These are phyloP conservation scores for Fomitopsis palustris DNA, from an alignment of 1,284 basidiomycete species.

Conservation along the genomic window DNA sequence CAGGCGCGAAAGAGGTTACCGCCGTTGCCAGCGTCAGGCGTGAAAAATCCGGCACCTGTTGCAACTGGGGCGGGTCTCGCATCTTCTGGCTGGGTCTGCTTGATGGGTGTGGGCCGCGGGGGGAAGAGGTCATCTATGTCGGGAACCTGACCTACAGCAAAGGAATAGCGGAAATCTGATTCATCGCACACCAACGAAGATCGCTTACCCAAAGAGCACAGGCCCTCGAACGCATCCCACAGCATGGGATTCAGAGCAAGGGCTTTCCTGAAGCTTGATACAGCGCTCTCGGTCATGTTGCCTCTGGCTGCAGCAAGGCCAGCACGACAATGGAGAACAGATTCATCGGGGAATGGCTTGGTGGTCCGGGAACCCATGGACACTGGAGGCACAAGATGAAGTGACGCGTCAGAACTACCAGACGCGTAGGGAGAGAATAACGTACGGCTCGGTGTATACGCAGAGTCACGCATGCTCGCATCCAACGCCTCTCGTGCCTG, in stretches of 20 bases:
- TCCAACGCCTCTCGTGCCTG: conserved; percentile 72
- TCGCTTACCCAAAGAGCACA: conserved; percentile 76
- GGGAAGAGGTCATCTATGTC: conserved; percentile 71
- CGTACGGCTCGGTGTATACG: conserved; percentile 55
- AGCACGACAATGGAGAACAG: conserved; percentile 63
- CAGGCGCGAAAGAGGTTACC: conserved; percentile 51
- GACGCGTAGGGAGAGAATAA: conserved; percentile 11
- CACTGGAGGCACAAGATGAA: conserved; percentile 31
- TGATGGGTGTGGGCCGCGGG: conserved; percentile 55
- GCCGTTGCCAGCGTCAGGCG: conserved; percentile 58
- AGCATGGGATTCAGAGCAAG: conserved; percentile 75
- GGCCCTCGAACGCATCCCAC: conserved; percentile 92
- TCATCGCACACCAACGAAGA: neutral
- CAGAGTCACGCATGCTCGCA: conserved; percentile 47
- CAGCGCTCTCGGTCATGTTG: conserved; percentile 71
- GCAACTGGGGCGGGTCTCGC: conserved; percentile 45
- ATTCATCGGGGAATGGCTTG: conserved; percentile 59
- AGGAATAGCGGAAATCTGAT: neutral
- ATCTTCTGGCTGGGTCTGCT: conserved; percentile 45
- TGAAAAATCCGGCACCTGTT: conserved; percentile 73
- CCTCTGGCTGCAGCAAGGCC: conserved; percentile 72
- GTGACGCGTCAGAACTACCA: conserved; percentile 11
- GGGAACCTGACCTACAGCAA: conserved; percentile 53
- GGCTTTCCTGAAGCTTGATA: conserved; percentile 68
- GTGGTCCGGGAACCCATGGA: conserved; percentile 48